Percentiles rank a stretch among this genome's conserved stretches.
phyloP scores from a whole-genome alignment of 2,329 filamentous ascomycete genomes.

The Phialophora chinensis region DNA sequence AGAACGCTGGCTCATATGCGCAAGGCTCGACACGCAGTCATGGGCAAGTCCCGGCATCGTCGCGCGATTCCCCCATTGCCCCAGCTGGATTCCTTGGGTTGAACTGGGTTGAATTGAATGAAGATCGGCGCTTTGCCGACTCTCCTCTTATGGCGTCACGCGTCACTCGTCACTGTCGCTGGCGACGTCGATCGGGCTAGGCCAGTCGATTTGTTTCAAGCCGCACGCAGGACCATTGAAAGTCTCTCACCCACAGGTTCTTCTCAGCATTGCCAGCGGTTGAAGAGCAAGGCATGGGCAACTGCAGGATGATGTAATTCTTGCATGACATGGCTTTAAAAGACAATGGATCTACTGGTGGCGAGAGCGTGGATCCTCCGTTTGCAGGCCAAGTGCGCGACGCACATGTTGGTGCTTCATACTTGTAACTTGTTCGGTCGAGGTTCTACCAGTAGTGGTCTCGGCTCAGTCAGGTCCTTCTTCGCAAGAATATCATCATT shows the following conservation, averaged over 20 bases:
- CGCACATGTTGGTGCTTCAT: conserved; percentile 2
- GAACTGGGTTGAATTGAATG: background rate
- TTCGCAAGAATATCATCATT: background rate
- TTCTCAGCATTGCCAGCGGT: background rate
- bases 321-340: background rate
- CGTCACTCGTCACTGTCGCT: background rate
- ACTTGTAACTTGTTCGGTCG: background rate
- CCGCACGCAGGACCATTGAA: background rate
- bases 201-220: background rate
- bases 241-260: background rate
- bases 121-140: background rate
- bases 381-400: background rate
- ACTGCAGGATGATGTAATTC: background rate
- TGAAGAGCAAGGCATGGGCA: background rate
- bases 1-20: background rate
- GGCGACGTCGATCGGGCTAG: background rate
- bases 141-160: background rate
- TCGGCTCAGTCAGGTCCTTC: background rate
- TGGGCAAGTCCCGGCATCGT: background rate
- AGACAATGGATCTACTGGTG: background rate
- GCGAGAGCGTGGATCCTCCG: background rate
- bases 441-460: background rate
- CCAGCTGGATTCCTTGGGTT: background rate
- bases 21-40: background rate
- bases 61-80: background rate